Conservation (phyloP, 129 eudicot species). For the Escallonia rubra region DNA sequence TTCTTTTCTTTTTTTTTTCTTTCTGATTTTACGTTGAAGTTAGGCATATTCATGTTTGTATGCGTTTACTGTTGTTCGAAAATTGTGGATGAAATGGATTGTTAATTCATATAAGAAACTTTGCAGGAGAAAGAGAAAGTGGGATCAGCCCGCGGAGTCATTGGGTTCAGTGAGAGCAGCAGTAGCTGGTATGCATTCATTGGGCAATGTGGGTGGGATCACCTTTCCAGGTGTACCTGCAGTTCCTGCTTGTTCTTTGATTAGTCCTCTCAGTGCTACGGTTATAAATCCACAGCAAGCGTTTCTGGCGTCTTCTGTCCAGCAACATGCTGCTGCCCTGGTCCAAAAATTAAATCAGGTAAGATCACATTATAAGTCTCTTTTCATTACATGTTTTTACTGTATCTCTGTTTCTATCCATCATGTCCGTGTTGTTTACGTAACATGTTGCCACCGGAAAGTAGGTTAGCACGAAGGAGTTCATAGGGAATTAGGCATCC, state of each 20-base stretch:
- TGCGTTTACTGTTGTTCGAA: not conserved
- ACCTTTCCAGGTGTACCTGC: constrained; percentile 40
- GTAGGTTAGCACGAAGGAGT: too few species aligned
- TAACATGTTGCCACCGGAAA: too few species aligned
- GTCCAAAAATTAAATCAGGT: constrained; percentile 66
- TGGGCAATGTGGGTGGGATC: constrained; percentile 48
- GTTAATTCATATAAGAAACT: not conserved
- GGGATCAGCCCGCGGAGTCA: constrained; percentile 93
- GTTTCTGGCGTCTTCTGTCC: constrained; percentile 37
- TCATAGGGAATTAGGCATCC: too few species aligned
- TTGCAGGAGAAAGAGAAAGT: constrained; percentile 76
- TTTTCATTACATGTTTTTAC: not conserved
- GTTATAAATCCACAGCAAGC: constrained; percentile 34
- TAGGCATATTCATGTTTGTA: not conserved
- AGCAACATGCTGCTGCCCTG: constrained; percentile 56
- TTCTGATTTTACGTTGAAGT: not conserved
- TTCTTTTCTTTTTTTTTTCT: too few species aligned
- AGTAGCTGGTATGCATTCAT: constrained; percentile 52
- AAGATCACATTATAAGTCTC: constrained; percentile 7
- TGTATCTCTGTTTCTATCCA: too few species aligned
- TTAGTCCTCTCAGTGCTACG: constrained; percentile 29
- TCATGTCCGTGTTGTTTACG: too few species aligned
- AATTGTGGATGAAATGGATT: not conserved
- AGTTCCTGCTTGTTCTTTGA: constrained; percentile 32
- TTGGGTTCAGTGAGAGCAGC: constrained; percentile 50